phyloP scores from a whole-genome alignment of 345 rosid species.

The Kernera saxatilis region DNA sequence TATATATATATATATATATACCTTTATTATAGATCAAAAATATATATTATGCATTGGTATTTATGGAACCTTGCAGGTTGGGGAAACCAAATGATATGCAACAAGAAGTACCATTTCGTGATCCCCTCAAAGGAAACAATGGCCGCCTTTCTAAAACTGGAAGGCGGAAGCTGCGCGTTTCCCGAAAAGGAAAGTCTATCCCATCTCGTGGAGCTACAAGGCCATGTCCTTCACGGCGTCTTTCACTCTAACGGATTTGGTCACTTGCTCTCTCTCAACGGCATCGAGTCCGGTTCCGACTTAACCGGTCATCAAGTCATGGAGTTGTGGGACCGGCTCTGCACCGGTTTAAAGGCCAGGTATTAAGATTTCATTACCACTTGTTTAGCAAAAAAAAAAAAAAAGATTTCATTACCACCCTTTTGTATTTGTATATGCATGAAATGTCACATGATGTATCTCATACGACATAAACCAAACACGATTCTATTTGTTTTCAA shows the following conservation, averaged over 20 bases:
- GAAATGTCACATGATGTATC: too few species aligned
- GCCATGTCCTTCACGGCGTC: slow-evolving; percentile 71
- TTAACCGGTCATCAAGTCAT: slow-evolving; percentile 69
- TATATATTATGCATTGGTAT: background rate
- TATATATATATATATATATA: background rate
- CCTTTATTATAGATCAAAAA: background rate
- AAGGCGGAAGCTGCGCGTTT: slow-evolving; percentile 18
- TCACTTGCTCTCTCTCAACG: slow-evolving; percentile 71
- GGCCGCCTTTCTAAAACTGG: slow-evolving; percentile 39
- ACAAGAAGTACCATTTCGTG: slow-evolving; percentile 87
- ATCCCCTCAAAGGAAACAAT: slow-evolving; percentile 62
- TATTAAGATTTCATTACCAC: slow-evolving; percentile 9
- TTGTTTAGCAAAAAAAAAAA: too few species aligned
- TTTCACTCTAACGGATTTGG: slow-evolving; percentile 90
- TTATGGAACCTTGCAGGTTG: slow-evolving; percentile 48
- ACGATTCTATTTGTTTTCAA: too few species aligned
- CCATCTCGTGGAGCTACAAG: slow-evolving; percentile 45
- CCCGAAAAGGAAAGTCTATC: slow-evolving; percentile 36
- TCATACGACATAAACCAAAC: too few species aligned
- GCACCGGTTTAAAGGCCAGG: slow-evolving; percentile 76
- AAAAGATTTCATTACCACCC: too few species aligned
- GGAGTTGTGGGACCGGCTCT: slow-evolving; percentile 90
- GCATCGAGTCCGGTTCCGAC: slow-evolving; percentile 62
- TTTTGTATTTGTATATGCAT: too few species aligned
- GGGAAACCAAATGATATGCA: slow-evolving; percentile 77